Percentiles rank a stretch among this genome's conserved stretches.
Evolutionary conservation across 2,329 filamentous ascomycete genomes (phyloP).

Genomic region (Colletotrichum sojae): DNA sequence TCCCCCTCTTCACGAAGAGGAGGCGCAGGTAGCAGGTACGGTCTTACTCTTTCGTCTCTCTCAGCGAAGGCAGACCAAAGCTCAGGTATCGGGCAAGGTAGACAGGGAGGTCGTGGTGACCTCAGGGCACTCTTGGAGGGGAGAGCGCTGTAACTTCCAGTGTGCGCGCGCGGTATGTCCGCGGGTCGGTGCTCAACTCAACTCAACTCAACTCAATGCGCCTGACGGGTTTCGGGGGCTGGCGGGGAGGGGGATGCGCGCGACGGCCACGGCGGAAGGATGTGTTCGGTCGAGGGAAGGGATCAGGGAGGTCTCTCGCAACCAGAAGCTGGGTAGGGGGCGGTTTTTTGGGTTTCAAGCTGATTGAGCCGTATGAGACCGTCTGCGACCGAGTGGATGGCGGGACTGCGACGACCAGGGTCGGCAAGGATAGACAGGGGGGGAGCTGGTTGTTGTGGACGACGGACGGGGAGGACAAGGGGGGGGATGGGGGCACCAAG

Average conservation of each 20-base stretch:
- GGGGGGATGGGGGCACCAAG: too few species aligned
- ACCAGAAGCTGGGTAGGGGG: slow-evolving; percentile 29
- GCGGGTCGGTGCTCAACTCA: slow-evolving; percentile 40
- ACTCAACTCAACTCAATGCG: slow-evolving; percentile 41
- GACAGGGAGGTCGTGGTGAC: slow-evolving; percentile 25
- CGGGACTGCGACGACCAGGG: slow-evolving; percentile 23
- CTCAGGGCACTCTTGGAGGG: neutral
- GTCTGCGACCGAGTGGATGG: slow-evolving; percentile 30
- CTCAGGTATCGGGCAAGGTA: slow-evolving; percentile 2
- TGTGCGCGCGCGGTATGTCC: slow-evolving; percentile 21
- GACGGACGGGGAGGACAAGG: slow-evolving; percentile 2
- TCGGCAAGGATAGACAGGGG: slow-evolving; percentile 28
- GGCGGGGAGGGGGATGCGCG: slow-evolving; percentile 24
- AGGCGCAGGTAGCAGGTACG: slow-evolving; percentile 8
- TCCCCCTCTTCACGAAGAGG: slow-evolving; percentile 2
- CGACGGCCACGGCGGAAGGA: slow-evolving; percentile 26
- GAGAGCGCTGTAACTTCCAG: neutral
- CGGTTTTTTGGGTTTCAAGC: slow-evolving; percentile 38
- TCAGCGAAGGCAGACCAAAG: slow-evolving; percentile 7
- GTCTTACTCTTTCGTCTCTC: neutral
- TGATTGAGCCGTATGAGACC: slow-evolving; percentile 40
- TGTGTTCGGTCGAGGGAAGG: slow-evolving; percentile 37
- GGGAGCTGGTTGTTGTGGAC: slow-evolving; percentile 27
- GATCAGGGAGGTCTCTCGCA: slow-evolving; percentile 22
- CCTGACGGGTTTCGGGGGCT: slow-evolving; percentile 38